Conservation (phyloP, 2,329 filamentous ascomycete species). For the Apiospora arundinis region DNA sequence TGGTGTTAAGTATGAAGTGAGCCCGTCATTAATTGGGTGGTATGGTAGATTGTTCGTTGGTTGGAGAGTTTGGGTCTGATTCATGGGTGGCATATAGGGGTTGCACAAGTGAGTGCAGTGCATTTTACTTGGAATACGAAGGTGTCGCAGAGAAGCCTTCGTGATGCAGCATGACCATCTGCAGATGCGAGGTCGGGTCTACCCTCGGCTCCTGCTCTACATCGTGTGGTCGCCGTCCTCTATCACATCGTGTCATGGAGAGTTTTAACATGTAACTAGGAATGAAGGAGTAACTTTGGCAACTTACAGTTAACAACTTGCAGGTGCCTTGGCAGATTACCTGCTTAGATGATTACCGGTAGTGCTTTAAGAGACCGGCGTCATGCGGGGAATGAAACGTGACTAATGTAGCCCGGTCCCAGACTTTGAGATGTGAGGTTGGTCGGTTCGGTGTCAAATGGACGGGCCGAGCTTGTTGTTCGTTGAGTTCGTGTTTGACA, state of each 20-base stretch:
- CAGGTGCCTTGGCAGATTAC: too few species aligned
- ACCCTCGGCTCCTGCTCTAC: constrained; percentile 17
- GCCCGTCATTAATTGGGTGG: background rate
- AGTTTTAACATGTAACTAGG: background rate
- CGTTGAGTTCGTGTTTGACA: too few species aligned
- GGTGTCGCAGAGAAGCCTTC: constrained; percentile 33
- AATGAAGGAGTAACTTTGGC: too few species aligned
- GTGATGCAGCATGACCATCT: constrained; percentile 35
- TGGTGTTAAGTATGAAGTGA: background rate
- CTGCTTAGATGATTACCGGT: too few species aligned
- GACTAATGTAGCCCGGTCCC: too few species aligned
- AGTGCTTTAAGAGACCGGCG: too few species aligned
- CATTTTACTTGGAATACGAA: constrained; percentile 36
- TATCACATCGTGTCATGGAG: background rate
- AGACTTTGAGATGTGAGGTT: too few species aligned
- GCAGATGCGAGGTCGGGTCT: constrained; percentile 27
- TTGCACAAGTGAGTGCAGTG: background rate
- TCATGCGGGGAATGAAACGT: too few species aligned
- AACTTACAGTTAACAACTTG: too few species aligned
- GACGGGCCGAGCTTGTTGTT: too few species aligned
- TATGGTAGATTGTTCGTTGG: background rate
- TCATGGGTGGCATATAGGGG: background rate
- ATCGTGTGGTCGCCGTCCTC: constrained; percentile 4
- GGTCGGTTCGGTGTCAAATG: too few species aligned
- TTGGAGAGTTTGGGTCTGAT: background rate